Conservation (phyloP, 140 eudicot genomes). For the Erigeron philadelphicus region DNA sequence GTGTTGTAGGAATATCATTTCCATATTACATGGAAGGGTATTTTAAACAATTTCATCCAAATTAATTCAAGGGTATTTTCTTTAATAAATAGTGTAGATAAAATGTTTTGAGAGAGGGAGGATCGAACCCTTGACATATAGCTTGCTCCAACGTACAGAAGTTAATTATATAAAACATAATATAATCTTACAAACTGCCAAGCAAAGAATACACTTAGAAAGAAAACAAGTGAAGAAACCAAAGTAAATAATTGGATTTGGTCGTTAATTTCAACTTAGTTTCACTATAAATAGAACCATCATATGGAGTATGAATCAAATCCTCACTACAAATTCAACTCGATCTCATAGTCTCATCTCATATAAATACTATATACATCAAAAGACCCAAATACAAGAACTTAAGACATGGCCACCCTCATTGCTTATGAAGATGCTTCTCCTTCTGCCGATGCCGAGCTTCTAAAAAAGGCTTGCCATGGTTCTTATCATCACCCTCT, state of each 20-base stretch:
- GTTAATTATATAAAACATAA: too few relatives aligned
- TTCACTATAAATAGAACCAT: conserved; percentile 19
- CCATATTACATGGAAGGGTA: too few relatives aligned
- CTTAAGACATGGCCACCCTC: conserved; percentile 51
- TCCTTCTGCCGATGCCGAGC: conserved; percentile 68
- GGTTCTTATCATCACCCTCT: conserved; percentile 32
- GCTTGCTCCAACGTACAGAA: too few relatives aligned
- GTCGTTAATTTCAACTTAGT: conserved; percentile 28
- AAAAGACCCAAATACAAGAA: not conserved
- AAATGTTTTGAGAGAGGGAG: too few relatives aligned
- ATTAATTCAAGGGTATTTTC: too few relatives aligned
- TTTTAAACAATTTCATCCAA: too few relatives aligned
- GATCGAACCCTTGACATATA: too few relatives aligned
- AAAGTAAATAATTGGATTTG: conserved; percentile 14
- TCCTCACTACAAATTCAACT: conserved; percentile 12
- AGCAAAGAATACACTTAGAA: not conserved
- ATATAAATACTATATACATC: not conserved
- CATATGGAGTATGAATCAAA: not conserved
- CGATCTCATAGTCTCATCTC: too few relatives aligned
- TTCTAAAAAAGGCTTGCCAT: conserved; percentile 57
- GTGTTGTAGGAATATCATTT: too few relatives aligned
- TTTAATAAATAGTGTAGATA: too few relatives aligned
- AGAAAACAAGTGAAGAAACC: conserved; percentile 19
- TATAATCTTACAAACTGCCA: not conserved
- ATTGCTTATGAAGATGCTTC: conserved; percentile 47